Base-by-base conservation (phyloP, 179 eudicot species). In the Pouteria campechiana region DNA sequence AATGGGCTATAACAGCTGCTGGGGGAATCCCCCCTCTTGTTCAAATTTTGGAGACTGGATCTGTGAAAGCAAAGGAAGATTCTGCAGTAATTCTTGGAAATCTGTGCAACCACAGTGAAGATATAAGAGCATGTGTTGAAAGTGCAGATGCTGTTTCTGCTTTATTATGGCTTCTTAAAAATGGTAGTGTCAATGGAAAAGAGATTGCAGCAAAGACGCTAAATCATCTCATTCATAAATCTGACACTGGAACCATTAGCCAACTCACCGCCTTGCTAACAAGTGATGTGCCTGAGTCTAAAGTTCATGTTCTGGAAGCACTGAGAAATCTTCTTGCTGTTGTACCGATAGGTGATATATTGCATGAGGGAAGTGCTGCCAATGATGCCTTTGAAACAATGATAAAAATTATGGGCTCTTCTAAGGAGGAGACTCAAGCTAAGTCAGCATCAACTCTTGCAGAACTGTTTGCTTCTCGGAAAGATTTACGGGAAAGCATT, bases 81-180 rank as follows among this genome's bases (percentile, higher is more conserved):
- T 70, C 99, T 27, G 99, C 99, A 44, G 68, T 67, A 27, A 88
- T 88, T 45, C 80, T 93, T 25, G 96, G 96, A 37, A 93, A 93
- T 52, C 89, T 93, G 23, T 93, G 99, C 67, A 83, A 88, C 64
- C 99, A 93, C 51, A 93, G 99, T 70, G 95, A 93, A 57, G 99
- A 88, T 68, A 93, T 93, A 55, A 69, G 99, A 23, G 96, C 88
- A 17, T 88, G 99, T 61, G 99, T 93, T 60, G 99, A 93, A 61
- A 89, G 99, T 72, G 99, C 96, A 46, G 96, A 83, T 44, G 96
- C 99, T 42, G 99, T 93, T 50, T 96, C 99, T 59, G 99, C 99
- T 61, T 73, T 93, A 45, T 62, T 93, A 48, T 93, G 99, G 99
- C 68, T 93, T 18, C 63, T 93, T 50, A 88, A 88, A 75, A 93